These are phyloP conservation scores for Candida sojae DNA, from an alignment of 1,139 yeast species.

Conservation along the genomic window DNA sequence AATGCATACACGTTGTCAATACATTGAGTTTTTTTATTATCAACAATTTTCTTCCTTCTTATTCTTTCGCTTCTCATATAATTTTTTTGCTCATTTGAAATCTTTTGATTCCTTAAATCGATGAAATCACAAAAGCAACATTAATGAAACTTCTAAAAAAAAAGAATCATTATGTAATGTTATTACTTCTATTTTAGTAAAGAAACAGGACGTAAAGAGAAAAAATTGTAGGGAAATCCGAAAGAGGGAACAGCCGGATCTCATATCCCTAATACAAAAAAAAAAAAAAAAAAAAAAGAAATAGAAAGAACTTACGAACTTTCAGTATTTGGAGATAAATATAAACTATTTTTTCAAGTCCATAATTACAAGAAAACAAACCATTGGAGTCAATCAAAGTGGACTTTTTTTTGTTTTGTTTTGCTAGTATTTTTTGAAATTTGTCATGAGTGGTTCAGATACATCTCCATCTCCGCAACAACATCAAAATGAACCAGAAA, in stretches of 20 bases:
- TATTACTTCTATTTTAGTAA: background rate
- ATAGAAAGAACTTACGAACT: background rate
- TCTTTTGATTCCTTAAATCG: background rate
- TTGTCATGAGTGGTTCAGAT: background rate
- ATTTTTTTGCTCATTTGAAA: background rate
- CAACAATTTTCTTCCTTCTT: no score
- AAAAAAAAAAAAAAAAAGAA: background rate
- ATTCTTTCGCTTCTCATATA: background rate
- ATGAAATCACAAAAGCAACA: background rate
- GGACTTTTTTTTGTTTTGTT: background rate
- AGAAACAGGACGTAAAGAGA: background rate
- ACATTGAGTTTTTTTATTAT: no score
- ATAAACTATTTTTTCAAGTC: background rate
- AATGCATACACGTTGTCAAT: no score
- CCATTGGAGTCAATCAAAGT: background rate
- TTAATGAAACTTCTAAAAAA: background rate
- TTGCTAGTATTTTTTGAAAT: no score
- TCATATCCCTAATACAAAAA: background rate
- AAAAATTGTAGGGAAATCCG: background rate
- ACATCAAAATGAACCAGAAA: slow-evolving; percentile 5
- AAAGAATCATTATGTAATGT: background rate
- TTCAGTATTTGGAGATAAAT: background rate
- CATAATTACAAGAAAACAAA: background rate
- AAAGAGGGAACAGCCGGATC: slow-evolving; percentile 3
- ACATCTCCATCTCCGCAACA: background rate